Evolutionary conservation across 495 filamentous ascomycete genomes (phyloP).

Genomic region (Aspergillus panamensis): DNA sequence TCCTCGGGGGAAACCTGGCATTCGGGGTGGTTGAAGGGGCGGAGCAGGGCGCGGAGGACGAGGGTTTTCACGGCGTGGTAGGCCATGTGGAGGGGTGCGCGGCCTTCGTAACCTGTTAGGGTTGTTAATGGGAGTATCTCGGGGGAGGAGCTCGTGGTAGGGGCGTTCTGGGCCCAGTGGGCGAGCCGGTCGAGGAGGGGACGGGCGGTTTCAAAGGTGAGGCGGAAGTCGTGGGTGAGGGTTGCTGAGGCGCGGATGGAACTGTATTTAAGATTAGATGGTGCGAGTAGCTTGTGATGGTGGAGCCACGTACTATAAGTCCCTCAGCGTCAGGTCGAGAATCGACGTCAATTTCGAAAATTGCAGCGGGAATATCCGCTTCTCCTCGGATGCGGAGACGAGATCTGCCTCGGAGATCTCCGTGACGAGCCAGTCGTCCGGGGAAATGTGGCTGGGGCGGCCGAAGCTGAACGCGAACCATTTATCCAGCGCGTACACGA

Average conservation of each 20-base stretch:
- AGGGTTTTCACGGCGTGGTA: conserved; percentile 5
- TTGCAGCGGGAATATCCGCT: background rate
- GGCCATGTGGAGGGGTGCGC: conserved; percentile 1
- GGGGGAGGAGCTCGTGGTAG: too few relatives aligned
- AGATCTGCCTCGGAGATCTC: background rate
- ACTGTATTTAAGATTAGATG: background rate
- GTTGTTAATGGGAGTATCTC: background rate
- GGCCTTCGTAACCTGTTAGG: too few relatives aligned
- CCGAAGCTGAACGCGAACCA: conserved; percentile 9
- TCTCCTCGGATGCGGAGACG: background rate
- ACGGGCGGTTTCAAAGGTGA: background rate
- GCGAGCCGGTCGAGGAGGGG: background rate
- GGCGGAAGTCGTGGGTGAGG: background rate
- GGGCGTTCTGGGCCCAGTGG: background rate
- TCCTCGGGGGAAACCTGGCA: background rate
- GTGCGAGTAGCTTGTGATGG: too few relatives aligned
- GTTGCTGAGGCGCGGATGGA: background rate
- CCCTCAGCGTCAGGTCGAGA: background rate
- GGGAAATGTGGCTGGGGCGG: conserved; percentile 2
- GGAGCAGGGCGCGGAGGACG: conserved; percentile 1
- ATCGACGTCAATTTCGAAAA: background rate
- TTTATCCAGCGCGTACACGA: conserved; percentile 2
- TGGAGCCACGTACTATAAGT: background rate
- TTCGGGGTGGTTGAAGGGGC: background rate
- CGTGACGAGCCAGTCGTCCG: background rate